A percentile compares a stretch with the other conserved stretches of the same genome.
phyloP scores from a whole-genome alignment of 192 early-diverging fungal species.

The Irineochytrium annulatum region DNA sequence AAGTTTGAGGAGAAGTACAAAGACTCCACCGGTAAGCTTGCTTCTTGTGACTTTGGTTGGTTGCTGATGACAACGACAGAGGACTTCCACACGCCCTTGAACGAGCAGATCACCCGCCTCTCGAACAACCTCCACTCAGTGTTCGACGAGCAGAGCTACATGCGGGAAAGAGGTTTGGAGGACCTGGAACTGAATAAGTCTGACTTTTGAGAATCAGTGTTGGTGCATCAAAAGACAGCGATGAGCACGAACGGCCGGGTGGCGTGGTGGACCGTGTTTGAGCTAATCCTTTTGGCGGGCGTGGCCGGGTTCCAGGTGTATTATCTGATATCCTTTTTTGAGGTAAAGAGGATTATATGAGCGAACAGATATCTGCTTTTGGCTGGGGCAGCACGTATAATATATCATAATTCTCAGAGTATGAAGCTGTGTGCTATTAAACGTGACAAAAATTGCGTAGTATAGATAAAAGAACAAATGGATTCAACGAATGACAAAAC shows the following conservation, averaged over 20 bases:
- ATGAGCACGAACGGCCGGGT: constrained; percentile 77
- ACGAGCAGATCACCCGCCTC: background rate
- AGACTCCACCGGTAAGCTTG: constrained; percentile 3
- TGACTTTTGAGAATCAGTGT: no score
- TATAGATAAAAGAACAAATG: no score
- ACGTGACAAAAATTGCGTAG: no score
- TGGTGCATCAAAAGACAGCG: no score
- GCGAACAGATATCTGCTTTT: no score
- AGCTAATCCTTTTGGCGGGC: constrained; percentile 54
- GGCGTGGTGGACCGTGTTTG: constrained; percentile 71
- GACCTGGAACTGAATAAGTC: no score
- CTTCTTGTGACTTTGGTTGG: constrained; percentile 1
- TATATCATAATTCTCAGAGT: no score
- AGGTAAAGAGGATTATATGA: constrained; percentile 2
- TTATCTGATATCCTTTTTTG: constrained; percentile 49
- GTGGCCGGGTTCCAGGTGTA: constrained; percentile 71
- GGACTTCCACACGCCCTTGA: constrained; percentile 15
- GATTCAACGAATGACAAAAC: no score
- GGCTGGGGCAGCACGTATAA: no score
- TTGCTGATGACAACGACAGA: constrained; percentile 7
- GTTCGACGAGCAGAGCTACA: background rate
- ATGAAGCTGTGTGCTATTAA: no score
- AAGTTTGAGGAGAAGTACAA: constrained; percentile 17
- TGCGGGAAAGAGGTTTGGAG: constrained; percentile 1
- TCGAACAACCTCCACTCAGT: background rate